Conservation (phyloP, 2,329 filamentous ascomycete species). For the Sarocladium oryzae region DNA sequence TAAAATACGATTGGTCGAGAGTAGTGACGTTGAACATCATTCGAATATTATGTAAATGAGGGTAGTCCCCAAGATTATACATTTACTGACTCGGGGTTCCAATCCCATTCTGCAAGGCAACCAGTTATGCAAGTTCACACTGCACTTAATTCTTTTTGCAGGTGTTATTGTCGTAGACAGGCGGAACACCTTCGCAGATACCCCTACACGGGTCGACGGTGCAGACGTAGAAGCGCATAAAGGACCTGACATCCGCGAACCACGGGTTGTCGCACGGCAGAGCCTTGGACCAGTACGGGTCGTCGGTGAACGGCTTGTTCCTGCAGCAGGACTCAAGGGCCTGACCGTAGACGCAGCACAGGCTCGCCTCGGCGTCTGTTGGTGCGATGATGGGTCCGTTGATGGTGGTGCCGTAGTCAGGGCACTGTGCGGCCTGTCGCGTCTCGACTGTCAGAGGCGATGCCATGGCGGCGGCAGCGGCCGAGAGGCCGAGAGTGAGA, state of each 20-base stretch:
- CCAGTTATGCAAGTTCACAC: no score
- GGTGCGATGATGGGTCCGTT: not conserved
- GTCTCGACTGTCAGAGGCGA: not conserved
- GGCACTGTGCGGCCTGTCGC: not conserved
- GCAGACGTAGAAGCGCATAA: not conserved
- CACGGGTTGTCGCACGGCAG: constrained; percentile 1
- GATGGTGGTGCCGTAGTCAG: not conserved
- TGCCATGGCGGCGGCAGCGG: not conserved
- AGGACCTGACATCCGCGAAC: not conserved
- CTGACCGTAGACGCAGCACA: not conserved
- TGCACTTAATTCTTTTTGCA: not conserved
- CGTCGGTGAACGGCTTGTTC: not conserved
- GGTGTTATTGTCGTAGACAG: not conserved
- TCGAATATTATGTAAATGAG: no score
- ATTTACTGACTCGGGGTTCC: no score
- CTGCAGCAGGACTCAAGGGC: not conserved
- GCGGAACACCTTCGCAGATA: not conserved
- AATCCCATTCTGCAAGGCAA: no score
- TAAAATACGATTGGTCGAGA: no score
- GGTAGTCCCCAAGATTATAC: no score
- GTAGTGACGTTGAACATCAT: no score
- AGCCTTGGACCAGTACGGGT: not conserved
- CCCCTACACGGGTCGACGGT: not conserved
- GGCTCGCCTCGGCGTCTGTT: not conserved
- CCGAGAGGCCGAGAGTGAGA: not conserved